Percentiles rank a stretch among this genome's conserved stretches.
Evolutionary conservation across 352 stramenopile species (phyloP).

Genomic region (Phytophthora sansomeana): DNA sequence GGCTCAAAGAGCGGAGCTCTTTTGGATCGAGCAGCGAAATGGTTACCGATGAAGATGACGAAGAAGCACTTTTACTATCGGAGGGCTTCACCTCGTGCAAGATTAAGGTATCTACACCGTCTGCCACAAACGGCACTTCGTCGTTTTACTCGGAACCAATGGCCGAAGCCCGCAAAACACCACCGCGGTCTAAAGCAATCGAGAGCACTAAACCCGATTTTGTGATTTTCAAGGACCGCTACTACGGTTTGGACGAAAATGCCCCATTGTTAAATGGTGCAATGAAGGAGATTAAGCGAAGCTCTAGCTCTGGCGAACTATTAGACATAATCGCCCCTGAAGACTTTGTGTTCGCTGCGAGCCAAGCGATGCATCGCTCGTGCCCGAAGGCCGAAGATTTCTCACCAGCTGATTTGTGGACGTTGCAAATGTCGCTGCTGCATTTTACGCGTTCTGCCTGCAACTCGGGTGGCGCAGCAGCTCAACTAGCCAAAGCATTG

Average conservation of each 20-base stretch:
- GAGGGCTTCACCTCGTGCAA: conserved; percentile 48
- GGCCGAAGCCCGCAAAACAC: conserved; percentile 11
- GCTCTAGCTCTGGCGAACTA: conserved; percentile 21
- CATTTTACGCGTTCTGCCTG: conserved; percentile 55
- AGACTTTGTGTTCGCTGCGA: conserved; percentile 37
- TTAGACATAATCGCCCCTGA: conserved; percentile 21
- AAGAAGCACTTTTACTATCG: conserved; percentile 51
- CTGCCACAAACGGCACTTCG: not conserved
- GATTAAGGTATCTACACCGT: conserved; percentile 16
- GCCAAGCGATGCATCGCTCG: conserved; percentile 22
- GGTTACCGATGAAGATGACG: conserved; percentile 36
- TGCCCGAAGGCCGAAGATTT: conserved; percentile 18
- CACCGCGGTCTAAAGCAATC: not conserved
- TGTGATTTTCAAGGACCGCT: conserved; percentile 30
- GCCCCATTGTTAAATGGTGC: conserved; percentile 14
- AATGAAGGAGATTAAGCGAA: conserved; percentile 31
- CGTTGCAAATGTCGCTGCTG: conserved; percentile 53
- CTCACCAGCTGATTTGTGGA: conserved; percentile 47
- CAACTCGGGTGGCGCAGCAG: conserved; percentile 48
- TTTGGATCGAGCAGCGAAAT: conserved; percentile 23
- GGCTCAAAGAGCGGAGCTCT: conserved; percentile 42
- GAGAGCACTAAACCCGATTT: conserved; percentile 21
- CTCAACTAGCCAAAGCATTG: conserved; percentile 49
- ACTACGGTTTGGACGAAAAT: conserved; percentile 20
- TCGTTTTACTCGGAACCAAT: conserved; percentile 38